These are phyloP conservation scores for Linnemannia exigua DNA, from an alignment of 192 early-diverging fungal genomes.

Conservation along the genomic window DNA sequence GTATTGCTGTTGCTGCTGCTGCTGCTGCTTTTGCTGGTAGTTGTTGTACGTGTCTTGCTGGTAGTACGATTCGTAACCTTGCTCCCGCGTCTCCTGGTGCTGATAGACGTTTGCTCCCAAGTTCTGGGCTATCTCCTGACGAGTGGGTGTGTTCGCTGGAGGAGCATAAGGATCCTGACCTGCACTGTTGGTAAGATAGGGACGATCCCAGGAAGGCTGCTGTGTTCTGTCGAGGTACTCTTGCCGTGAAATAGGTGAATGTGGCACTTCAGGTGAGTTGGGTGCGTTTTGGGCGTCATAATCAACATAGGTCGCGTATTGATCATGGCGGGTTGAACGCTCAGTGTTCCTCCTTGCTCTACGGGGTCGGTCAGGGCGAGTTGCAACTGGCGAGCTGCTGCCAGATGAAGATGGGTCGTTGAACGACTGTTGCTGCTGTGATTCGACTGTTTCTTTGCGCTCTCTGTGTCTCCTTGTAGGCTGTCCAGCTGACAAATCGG, in stretches of 20 bases:
- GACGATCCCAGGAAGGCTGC: constrained; percentile 6
- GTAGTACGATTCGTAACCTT: neutral
- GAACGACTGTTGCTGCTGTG: neutral
- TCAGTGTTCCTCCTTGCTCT: constrained; percentile 37
- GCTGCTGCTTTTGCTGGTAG: constrained; percentile 1
- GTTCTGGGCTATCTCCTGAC: neutral
- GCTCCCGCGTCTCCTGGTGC: neutral
- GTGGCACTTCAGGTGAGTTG: neutral
- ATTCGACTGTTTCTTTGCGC: neutral
- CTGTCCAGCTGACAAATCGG: neutral
- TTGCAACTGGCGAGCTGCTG: neutral
- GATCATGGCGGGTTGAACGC: constrained; percentile 10
- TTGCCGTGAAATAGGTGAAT: neutral
- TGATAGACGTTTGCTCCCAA: neutral
- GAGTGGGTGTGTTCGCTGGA: neutral
- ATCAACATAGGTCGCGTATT: neutral
- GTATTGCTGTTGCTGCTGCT: neutral
- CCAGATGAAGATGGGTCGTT: neutral
- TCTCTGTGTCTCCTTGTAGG: neutral
- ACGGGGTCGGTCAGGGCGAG: constrained; percentile 36
- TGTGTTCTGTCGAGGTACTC: constrained; percentile 8
- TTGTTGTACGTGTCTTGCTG: constrained; percentile 11
- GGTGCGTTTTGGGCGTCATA: neutral
- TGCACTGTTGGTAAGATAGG: neutral
- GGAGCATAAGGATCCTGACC: neutral